Conservation (phyloP, 371 early-diverging fungal genomes). For the Coemansia sp. region DNA sequence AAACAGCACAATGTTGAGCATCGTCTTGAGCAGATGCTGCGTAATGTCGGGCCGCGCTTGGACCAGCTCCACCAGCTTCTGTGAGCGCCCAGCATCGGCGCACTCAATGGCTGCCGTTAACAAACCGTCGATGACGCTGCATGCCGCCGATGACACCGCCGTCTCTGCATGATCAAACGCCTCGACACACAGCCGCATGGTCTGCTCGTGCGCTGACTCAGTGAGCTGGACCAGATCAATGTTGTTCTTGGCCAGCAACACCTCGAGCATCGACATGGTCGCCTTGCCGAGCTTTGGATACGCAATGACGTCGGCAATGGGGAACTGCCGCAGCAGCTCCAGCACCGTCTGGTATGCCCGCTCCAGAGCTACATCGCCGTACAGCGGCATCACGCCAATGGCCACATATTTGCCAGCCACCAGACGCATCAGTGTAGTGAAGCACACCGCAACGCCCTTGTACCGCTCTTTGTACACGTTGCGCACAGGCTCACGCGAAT, state of each 20-base stretch:
- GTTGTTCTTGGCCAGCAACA: slow-evolving; percentile 38
- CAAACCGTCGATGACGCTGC: slow-evolving; percentile 71
- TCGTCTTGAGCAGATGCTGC: slow-evolving; percentile 60
- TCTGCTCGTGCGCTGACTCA: slow-evolving; percentile 45
- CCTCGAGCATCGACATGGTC: slow-evolving; percentile 43
- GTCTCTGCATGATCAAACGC: slow-evolving; percentile 57
- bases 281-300: slow-evolving; percentile 51
- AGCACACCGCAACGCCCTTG: slow-evolving; percentile 77
- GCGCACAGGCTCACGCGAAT: slow-evolving; percentile 53
- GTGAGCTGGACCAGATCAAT: slow-evolving; percentile 48
- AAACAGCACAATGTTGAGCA: slow-evolving; percentile 74
- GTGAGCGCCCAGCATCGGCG: slow-evolving; percentile 26
- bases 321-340: slow-evolving; percentile 69
- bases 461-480: slow-evolving; percentile 58
- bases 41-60: slow-evolving; percentile 51
- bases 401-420: slow-evolving; percentile 83
- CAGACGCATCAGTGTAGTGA: slow-evolving; percentile 68
- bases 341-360: slow-evolving; percentile 67
- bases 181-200: slow-evolving; percentile 54
- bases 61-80: slow-evolving; percentile 21
- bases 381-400: slow-evolving; percentile 89
- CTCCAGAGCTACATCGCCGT: slow-evolving; percentile 81
- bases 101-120: slow-evolving; percentile 70
- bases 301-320: slow-evolving; percentile 67
- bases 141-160: slow-evolving; percentile 63